A percentile compares a stretch with the other conserved stretches of the same genome.
Evolutionary conservation across 2,329 filamentous ascomycete genomes (phyloP).

Genomic region (Aspergillus niger): DNA sequence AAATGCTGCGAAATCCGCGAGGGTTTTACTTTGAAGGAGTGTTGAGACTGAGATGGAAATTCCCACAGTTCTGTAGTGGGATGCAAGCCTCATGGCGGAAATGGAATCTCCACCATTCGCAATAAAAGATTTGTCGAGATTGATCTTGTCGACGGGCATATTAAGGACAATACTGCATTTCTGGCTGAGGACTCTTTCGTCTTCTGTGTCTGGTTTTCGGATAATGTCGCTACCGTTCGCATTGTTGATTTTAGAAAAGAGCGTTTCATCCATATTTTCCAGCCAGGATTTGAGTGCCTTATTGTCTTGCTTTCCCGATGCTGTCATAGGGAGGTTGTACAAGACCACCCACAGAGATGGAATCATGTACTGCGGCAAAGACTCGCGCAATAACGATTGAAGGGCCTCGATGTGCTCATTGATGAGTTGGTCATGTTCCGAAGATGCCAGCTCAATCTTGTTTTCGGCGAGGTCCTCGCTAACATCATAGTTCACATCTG

Average conservation of each 20-base stretch:
- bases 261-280: not conserved
- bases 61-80: not conserved
- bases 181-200: not conserved
- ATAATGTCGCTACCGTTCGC: too few relatives aligned
- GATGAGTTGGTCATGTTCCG: not conserved
- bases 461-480: not conserved
- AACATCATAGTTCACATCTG: not conserved
- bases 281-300: slow-evolving; percentile 8
- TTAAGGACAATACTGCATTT: not conserved
- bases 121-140: not conserved
- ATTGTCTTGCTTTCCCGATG: slow-evolving; percentile 1
- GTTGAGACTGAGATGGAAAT: not conserved
- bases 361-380: not conserved
- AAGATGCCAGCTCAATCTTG: not conserved
- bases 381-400: not conserved
- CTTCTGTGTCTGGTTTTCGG: too few relatives aligned
- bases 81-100: not conserved
- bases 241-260: not conserved
- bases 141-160: not conserved
- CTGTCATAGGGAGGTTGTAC: not conserved
- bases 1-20: not conserved
- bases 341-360: not conserved
- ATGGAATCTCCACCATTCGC: not conserved
- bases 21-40: not conserved
- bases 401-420: not conserved